Percentiles rank a stretch among this genome's conserved stretches.
These are phyloP conservation scores for Cryphonectria naterciae DNA, from an alignment of 2,329 filamentous ascomycete genomes.

Conservation along the genomic window DNA sequence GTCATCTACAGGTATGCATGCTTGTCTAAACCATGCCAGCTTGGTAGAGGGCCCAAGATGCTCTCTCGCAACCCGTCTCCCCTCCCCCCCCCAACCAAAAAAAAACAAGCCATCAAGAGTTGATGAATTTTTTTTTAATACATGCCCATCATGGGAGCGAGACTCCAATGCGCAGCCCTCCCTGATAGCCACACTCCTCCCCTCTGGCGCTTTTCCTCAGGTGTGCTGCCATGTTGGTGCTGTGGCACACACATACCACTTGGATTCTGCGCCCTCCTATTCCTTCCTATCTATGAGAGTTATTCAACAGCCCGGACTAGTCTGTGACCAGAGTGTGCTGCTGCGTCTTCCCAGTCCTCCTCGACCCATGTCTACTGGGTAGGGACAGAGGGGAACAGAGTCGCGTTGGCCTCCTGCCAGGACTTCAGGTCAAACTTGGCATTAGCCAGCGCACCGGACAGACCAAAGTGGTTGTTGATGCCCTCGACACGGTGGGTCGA, in stretches of 20 bases:
- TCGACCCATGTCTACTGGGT: conserved; percentile 32
- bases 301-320: not conserved
- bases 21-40: not conserved
- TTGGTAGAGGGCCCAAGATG: not conserved
- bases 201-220: not conserved
- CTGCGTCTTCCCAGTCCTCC: not conserved
- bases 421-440: conserved; percentile 41
- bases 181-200: too few species aligned
- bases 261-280: not conserved
- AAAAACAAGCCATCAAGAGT: conserved; percentile 7
- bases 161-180: not conserved
- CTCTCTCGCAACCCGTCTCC: not conserved
- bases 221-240: not conserved
- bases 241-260: not conserved
- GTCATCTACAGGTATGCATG: conserved; percentile 4
- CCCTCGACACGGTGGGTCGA: conserved; percentile 81
- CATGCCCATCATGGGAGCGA: conserved; percentile 1
- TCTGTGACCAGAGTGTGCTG: not conserved
- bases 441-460: conserved; percentile 60
- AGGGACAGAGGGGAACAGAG: conserved; percentile 38
- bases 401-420: conserved; percentile 40
- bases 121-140: not conserved
- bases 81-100: too few species aligned
- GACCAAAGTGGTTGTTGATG: conserved; percentile 68
- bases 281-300: not conserved